Base-by-base conservation (phyloP, 106 monocot species). In the Platanthera zijinensis region DNA sequence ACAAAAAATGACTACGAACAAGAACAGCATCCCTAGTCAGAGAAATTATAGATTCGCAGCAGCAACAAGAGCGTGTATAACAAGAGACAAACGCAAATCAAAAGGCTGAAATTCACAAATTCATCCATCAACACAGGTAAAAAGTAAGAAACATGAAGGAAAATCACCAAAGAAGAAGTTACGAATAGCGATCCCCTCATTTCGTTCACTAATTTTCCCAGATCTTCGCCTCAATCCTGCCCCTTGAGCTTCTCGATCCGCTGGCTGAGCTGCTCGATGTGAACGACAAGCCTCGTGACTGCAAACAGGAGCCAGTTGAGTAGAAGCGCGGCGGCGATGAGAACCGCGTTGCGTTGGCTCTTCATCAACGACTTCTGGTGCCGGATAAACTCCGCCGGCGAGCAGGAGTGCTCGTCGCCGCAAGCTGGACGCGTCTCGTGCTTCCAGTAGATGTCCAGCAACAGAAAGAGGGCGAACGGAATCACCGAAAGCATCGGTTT, bases 401-500 rank as follows among this genome's bases (percentile, higher is more conserved):
- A 83, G 86, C 93, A 93, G 48, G 82, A 74, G 75, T 83, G 81
- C 80, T 90, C 88, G 57, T 84, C 73, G 8, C 77, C 81, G 86
- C 93, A 93, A 28, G 68, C 83, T 51, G 86, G 86, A 8, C 86
- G 87, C 39, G 71, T 86, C 86, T 93, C 88, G 83, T 93, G 88
- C 88, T 93, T 93, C 93, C 93, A 93, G 79, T 93, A 93, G 61
- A 93, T 90, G 73, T 93, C 93, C 83, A 90, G 78, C 4, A 93
- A 69, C 3, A 90, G 84, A 62, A 93, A 93, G 69, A 93, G 76
- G 75, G 90, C 90, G 84, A 93, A 93, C 30, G 93, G 93, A 9
- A 93, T 77, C 57, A 93, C 84, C 15, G 93, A 76, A 32, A 93
- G 79, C 71, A 93, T 46, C n/a, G 88, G 90, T 83, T 88, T 93